A percentile compares a stretch with the other conserved stretches of the same genome.
phyloP scores from a whole-genome alignment of 768 basidiomycete genomes.

The Dendrothele bispora region DNA sequence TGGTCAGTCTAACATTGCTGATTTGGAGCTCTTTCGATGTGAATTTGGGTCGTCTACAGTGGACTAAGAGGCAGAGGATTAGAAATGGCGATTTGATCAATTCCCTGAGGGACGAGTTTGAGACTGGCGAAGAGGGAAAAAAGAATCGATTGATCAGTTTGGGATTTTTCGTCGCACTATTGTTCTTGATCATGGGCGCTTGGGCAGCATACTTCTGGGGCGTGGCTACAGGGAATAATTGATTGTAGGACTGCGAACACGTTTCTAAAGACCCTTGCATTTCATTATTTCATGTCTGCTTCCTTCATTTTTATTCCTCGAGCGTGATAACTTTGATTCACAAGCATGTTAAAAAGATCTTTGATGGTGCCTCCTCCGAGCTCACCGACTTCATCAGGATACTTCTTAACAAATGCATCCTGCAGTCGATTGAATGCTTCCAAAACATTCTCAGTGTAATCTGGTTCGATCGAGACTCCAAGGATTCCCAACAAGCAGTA shows the following conservation, averaged over 20 bases:
- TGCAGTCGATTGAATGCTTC: no score
- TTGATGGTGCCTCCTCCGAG: slow-evolving; percentile 5
- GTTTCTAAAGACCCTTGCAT: no score
- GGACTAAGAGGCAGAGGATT: not conserved
- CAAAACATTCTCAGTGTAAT: no score
- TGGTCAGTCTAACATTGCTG: not conserved
- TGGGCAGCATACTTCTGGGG: not conserved
- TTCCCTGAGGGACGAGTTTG: not conserved
- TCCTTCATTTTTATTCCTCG: no score
- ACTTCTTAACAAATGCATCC: slow-evolving; percentile 19
- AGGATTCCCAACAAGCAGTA: no score
- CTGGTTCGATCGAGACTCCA: no score
- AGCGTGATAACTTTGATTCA: no score
- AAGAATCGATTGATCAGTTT: not conserved
- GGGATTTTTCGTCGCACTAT: not conserved
- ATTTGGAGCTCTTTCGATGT: not conserved
- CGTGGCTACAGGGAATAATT: not conserved
- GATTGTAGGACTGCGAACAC: no score
- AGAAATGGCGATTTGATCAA: not conserved
- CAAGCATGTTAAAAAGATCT: no score
- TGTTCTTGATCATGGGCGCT: not conserved
- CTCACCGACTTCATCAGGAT: slow-evolving; percentile 16
- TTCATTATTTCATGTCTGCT: no score
- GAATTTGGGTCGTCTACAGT: not conserved
- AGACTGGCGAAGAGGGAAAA: not conserved